Evolutionary conservation across 257 asterid genomes (phyloP), one percentile per base, ranked within the genome.

Genomic region (Solanum appendiculatum): DNA sequence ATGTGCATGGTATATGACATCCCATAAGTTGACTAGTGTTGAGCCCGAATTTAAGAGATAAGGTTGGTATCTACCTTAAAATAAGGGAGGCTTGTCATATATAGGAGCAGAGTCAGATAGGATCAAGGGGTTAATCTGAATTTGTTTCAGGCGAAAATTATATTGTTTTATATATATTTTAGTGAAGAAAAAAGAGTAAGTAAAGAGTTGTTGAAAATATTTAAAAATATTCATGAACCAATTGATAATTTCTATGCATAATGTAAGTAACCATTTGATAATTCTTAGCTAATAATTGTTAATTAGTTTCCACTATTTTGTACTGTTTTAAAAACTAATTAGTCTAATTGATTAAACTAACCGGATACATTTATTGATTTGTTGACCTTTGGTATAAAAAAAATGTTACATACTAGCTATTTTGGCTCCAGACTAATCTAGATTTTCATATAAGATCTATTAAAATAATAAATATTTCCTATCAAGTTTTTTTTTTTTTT

Each of bases 101-200:
- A 21, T 63, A 63, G 1, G 20, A 58, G 9, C 1, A 1, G 9
- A 64, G 72, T 25, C 34, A 64, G 7, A 1, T 60, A 60, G 1
- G 2, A 14, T 64, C 0, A 64, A 64, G 9, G 15, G 20, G 4
- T 64, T 5, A 12, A 64, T 12, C 0, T 0, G 0, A 25, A 0
- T 2, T 12, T 25, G n/a, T 9, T 63, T 64, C 11, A 11, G 2
- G 12, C 2, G 1, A 25, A 64, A 25, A 25, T 12, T 64, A 25
- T 25, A 64, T 1, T 64, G 21, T 5, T 25, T 64, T 64, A 25
- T 25, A 64, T 25, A n/a, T 54, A 25, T 1, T 20, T 54, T 54
- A 54, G 20, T n/a, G 64, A 54, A 54, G 11, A 54, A 7, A 18
- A 54, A 20, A 54, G 64, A 54, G 64, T 20, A 54, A 54, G 1